Conservation (phyloP, 805 yeast species). For the Candida bentonensis region DNA sequence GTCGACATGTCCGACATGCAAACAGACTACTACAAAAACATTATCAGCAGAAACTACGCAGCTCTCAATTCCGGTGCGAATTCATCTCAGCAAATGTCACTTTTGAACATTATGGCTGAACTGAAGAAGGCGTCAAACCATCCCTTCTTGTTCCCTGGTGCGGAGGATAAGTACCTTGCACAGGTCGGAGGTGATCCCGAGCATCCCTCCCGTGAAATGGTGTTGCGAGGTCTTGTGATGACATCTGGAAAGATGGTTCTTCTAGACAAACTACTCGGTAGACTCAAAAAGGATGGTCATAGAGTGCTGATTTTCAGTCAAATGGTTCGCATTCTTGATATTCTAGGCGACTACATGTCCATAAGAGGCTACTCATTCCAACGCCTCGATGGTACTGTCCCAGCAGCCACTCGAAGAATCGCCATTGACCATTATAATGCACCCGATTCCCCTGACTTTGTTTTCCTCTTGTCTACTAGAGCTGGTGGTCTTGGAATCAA, state of each 20-base stretch:
- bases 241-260: conserved; percentile 97
- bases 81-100: conserved; percentile 64
- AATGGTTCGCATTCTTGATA: conserved; percentile 94
- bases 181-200: conserved; percentile 38
- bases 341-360: conserved; percentile 80
- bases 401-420: conserved; percentile 83
- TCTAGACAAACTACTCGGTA: conserved; percentile 72
- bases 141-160: conserved; percentile 88
- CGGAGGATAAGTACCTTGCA: conserved; percentile 58
- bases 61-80: conserved; percentile 79
- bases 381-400: conserved; percentile 91
- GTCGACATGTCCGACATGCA: conserved; percentile 93
- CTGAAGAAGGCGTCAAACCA: conserved; percentile 94
- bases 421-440: conserved; percentile 96
- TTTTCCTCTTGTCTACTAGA: conserved; percentile 79
- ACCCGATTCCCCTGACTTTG: conserved; percentile 84
- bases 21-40: conserved; percentile 88
- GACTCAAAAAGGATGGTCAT: conserved; percentile 86
- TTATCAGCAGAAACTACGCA: conserved; percentile 78
- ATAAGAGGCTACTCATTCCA: conserved; percentile 83
- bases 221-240: conserved; percentile 86
- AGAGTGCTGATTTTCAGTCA: conserved; percentile 90
- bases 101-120: conserved; percentile 87
- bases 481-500: conserved; percentile 99
- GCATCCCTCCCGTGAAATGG: conserved; percentile 54